Evolutionary conservation across 2,329 filamentous ascomycete genomes (phyloP).

Genomic region (Capronia epimyces): DNA sequence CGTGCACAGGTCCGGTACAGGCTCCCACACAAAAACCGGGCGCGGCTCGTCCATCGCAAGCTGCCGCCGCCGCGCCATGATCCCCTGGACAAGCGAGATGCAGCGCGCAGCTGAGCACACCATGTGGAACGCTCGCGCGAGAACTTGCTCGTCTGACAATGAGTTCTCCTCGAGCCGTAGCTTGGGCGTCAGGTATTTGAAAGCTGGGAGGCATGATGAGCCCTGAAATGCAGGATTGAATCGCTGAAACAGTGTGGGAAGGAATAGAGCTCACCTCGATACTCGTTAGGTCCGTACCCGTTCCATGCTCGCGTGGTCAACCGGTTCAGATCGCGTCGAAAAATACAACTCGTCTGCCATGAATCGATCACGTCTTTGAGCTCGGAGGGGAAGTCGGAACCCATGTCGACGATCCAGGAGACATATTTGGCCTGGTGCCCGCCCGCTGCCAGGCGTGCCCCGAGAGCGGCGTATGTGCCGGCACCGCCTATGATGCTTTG

Average conservation of each 20-base stretch:
- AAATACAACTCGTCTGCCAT: conserved; percentile 70
- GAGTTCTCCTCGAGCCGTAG: conserved; percentile 69
- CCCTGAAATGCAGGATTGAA: conserved; percentile 19
- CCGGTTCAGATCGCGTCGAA: conserved; percentile 61
- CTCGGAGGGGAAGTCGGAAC: conserved; percentile 72
- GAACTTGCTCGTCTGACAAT: conserved; percentile 61
- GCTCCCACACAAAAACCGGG: conserved; percentile 88
- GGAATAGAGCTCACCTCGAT: conserved; percentile 46
- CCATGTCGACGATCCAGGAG: conserved; percentile 87
- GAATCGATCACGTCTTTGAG: conserved; percentile 60
- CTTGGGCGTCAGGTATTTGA: conserved; percentile 85
- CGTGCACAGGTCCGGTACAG: conserved; percentile 80
- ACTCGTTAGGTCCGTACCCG: conserved; percentile 67
- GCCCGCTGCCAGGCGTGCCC: conserved; percentile 81
- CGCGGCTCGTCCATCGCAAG: conserved; percentile 41
- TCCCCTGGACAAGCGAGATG: conserved; percentile 66
- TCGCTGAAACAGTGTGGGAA: background rate
- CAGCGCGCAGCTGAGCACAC: conserved; percentile 77
- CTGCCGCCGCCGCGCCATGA: conserved; percentile 51
- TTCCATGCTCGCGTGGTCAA: conserved; percentile 91
- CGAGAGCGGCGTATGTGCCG: conserved; percentile 78
- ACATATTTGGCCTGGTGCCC: conserved; percentile 59
- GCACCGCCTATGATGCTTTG: conserved; percentile 80
- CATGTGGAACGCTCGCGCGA: conserved; percentile 75
- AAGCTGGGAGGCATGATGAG: conserved; percentile 48